phyloP scores from a whole-genome alignment of 768 basidiomycete species.

The Boletus tomentosulus region DNA sequence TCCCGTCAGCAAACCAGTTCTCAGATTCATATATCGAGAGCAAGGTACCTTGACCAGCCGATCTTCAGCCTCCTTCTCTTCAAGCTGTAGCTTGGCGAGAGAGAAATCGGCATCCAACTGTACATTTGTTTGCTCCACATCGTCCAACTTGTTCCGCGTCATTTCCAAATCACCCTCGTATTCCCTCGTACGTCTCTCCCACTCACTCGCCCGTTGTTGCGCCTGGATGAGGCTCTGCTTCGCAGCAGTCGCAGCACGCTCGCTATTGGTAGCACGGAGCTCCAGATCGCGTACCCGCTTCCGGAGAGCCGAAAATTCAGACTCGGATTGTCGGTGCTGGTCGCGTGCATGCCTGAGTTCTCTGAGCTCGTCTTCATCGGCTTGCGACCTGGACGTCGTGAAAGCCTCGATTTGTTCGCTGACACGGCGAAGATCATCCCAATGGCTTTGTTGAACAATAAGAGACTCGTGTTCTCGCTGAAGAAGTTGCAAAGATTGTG shows the following conservation, averaged over 20 bases:
- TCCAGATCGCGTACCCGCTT: constrained; percentile 75
- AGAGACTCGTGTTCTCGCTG: constrained; percentile 60
- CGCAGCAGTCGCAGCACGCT: constrained; percentile 52
- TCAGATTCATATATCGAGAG: not conserved
- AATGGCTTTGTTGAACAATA: constrained; percentile 61
- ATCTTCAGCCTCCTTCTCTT: constrained; percentile 70
- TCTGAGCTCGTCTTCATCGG: constrained; percentile 67
- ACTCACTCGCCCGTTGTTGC: constrained; percentile 75
- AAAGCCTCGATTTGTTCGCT: constrained; percentile 72
- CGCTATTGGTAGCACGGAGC: constrained; percentile 52
- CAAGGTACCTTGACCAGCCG: constrained; percentile 58
- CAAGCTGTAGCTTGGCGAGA: constrained; percentile 63
- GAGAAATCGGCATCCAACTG: constrained; percentile 73
- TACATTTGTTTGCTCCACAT: constrained; percentile 56
- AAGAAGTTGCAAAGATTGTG: constrained; percentile 47
- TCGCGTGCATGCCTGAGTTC: constrained; percentile 69
- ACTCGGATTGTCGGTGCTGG: constrained; percentile 53
- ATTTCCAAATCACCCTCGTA: constrained; percentile 60
- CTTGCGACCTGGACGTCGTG: constrained; percentile 54
- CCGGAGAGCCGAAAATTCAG: constrained; percentile 61
- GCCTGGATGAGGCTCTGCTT: constrained; percentile 66
- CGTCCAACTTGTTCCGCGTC: constrained; percentile 57
- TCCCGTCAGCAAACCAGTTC: constrained; percentile 1
- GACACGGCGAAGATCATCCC: constrained; percentile 70
- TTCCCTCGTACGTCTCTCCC: constrained; percentile 76